These are phyloP conservation scores for Funneliformis caledonium DNA, from an alignment of 371 early-diverging fungal species.

Conservation along the genomic window DNA sequence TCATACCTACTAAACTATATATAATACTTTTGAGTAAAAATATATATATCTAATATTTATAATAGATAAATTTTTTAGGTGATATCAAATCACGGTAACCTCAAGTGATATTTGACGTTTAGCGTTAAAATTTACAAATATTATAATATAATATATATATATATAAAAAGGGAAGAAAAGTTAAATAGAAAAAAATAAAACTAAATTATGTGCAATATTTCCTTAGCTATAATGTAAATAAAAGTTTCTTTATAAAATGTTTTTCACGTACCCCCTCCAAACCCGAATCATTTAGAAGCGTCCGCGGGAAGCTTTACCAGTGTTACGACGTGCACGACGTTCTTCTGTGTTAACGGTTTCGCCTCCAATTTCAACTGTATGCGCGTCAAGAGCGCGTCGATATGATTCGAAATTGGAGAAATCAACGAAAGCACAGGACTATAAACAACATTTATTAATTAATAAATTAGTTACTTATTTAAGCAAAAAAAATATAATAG, in stretches of 20 bases:
- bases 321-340: constrained; percentile 22
- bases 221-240: neutral
- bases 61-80: neutral
- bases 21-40: neutral
- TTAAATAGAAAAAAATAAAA: neutral
- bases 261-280: neutral
- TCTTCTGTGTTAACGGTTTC: constrained; percentile 25
- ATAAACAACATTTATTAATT: neutral
- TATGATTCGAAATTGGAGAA: constrained; percentile 17
- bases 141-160: too few species aligned
- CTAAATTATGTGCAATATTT: neutral
- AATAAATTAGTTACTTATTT: neutral
- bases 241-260: neutral
- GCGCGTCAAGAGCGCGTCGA: constrained; percentile 14
- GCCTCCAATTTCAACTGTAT: neutral
- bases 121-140: too few species aligned
- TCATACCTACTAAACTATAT: too few species aligned
- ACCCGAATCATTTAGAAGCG: neutral
- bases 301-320: neutral
- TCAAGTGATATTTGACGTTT: too few species aligned
- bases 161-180: too few species aligned
- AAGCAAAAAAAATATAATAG: neutral
- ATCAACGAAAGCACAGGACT: constrained; percentile 37
- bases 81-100: too few species aligned
- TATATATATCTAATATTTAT: neutral